Evolutionary conservation across 2,329 filamentous ascomycete species (phyloP), one percentile per base, ranked within the genome.

Genomic region (Sporothrix protearum): DNA sequence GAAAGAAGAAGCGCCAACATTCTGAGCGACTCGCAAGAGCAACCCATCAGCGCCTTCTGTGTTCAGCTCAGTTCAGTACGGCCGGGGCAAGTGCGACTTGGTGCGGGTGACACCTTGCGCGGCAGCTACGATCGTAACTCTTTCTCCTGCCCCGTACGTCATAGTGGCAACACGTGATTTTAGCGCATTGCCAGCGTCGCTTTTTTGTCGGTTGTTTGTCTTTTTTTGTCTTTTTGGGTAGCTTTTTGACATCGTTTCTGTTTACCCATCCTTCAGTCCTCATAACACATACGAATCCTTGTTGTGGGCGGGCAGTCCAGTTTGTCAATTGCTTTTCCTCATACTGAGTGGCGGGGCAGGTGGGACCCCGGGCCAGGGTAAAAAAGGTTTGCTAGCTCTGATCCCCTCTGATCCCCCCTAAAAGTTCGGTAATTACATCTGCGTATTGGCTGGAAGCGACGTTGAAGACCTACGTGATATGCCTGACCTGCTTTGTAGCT

Each of bases 131-230:
- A 66, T 66, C 63, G n/a, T n/a, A 36, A 33, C 63, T 66, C 25
- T n/a, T 33, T 19, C 63, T 66, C 63, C 63, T 49, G 42, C 25
- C 57, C 42, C 57, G 57, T n/a, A 16, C 19, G 57, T 61, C 57
- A 22, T 30, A 45, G 59, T 64, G 59, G 59, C 59, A 28, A 45
- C 59, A 64, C 63, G 61, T 49, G 61, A 47, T 66, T 42, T 63
- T 66, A 49, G 63, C 42, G 42, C 42, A 49, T 63, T 33, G 33
- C 33, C 33, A 63, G 57, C n/a, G 36, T n/a, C 51, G 51, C 22
- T 55, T 55, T 55, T 53, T n/a, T 7, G 49, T 10, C n/a, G 49
- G n/a, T n/a, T n/a, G n/a, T n/a, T n/a, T n/a, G n/a, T n/a, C n/a
- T n/a, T n/a, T 19, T 22, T 19, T 22, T 53, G n/a, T 53, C n/a